Conservation (phyloP, 2,329 filamentous ascomycete species). For the Sclerotinia spermophila region DNA sequence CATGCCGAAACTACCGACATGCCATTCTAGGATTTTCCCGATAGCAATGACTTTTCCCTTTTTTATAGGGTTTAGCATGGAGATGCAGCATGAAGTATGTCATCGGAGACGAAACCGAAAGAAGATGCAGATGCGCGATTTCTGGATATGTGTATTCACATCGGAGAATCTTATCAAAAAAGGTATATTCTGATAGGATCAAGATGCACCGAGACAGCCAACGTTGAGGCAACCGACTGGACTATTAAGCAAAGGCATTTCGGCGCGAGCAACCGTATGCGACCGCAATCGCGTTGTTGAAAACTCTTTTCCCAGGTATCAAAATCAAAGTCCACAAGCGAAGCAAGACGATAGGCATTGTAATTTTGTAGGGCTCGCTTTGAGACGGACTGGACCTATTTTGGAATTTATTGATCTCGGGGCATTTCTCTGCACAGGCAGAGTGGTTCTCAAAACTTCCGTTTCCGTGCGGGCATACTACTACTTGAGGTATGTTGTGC, state of each 20-base stretch:
- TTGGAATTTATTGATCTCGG: conserved; percentile 5
- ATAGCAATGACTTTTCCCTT: background rate
- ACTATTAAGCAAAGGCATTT: background rate
- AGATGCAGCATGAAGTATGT: background rate
- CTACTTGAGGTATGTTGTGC: background rate
- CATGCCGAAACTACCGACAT: background rate
- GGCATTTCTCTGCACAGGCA: conserved; percentile 1
- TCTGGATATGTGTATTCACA: background rate
- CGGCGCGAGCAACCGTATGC: conserved; percentile 3
- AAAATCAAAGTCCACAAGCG: background rate
- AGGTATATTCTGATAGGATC: background rate
- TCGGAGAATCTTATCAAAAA: background rate
- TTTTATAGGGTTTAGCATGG: background rate
- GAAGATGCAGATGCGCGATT: conserved; percentile 13
- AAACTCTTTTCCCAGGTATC: background rate
- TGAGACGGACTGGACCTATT: background rate
- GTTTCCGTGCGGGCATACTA: background rate
- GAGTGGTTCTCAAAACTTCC: background rate
- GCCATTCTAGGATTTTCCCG: conserved; percentile 8
- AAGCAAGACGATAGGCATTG: background rate
- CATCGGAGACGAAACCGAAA: conserved; percentile 16
- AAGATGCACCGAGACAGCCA: background rate
- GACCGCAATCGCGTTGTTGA: conserved; percentile 7
- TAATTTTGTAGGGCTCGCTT: background rate
- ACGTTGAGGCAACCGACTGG: background rate